A percentile compares a stretch with the other conserved stretches of the same genome.
These are phyloP conservation scores for Persicaria tinctoria DNA, from an alignment of 148 eudicot species.

Conservation along the genomic window DNA sequence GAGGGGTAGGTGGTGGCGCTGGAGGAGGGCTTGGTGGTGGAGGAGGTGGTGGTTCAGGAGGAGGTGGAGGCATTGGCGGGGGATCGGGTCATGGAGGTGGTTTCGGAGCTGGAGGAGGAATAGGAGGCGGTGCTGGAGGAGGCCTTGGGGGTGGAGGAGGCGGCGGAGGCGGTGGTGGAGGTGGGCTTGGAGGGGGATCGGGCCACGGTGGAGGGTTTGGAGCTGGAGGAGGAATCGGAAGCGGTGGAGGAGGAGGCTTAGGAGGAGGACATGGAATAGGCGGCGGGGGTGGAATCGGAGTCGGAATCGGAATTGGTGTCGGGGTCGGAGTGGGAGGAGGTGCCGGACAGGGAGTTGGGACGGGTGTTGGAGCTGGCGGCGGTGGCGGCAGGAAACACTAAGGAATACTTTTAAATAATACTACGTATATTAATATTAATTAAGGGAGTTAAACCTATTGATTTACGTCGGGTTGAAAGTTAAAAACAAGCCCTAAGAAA, in stretches of 20 bases:
- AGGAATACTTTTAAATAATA: not conserved
- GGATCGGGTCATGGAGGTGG: slow-evolving; percentile 10
- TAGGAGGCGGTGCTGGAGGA: not conserved
- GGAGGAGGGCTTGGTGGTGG: not conserved
- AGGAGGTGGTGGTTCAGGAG: not conserved
- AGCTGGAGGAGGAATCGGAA: not conserved
- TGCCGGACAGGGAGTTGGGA: not conserved
- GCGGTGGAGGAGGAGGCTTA: not conserved
- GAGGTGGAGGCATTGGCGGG: not conserved
- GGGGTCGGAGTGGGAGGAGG: not conserved
- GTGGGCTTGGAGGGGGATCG: not conserved
- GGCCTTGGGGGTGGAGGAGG: slow-evolving; percentile 3
- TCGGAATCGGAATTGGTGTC: not conserved
- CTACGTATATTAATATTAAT: too few relatives aligned
- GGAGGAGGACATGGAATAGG: not conserved
- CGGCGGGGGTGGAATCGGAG: not conserved
- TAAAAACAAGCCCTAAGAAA: too few relatives aligned
- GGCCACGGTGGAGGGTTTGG: not conserved
- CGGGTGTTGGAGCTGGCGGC: not conserved
- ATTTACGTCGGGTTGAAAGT: too few relatives aligned
- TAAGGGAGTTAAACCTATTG: not conserved
- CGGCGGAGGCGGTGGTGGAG: not conserved
- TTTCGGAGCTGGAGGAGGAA: not conserved
- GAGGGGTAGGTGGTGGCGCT: not conserved
- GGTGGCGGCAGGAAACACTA: not conserved